Base-by-base conservation (phyloP, 306 rosid species). In the Lathyrus oleraceus region DNA sequence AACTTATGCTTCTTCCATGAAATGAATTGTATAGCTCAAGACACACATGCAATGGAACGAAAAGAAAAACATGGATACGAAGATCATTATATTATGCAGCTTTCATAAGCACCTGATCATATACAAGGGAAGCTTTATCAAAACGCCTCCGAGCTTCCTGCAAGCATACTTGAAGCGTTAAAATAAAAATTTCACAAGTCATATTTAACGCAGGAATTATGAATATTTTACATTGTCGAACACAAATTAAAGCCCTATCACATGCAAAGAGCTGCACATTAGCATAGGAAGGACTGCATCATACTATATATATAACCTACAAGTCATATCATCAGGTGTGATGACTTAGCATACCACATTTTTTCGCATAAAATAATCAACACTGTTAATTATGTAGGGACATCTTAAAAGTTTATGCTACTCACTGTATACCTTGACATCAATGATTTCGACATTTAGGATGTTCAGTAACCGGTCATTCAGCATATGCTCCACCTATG, bases 101-200 rank as follows among this genome's bases (percentile, higher is more conserved):
- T 35, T 71, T 65, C 27, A 7, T 21, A 78, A 65, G 78, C 72
- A 90, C 96, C 96, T 90, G 96, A 43, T 86, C 96, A 71, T 82
- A 82, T 32, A 52, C 49, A 61, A 84, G 38, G 51, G 90, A 87
- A 78, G 91, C 81, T 89, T 90, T 90, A 44, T 90, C 96, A 61
- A 90, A 90, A 52, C 89, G 96, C 85, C 79, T 90, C 65, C 95
- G 72, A 68, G 88, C 84, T 86, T 90, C 95, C 96, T 90, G 94
- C 80, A 77, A 66, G 47, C 43, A 75, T 70, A 49, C 40, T 83
- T 45, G 74, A 73, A 47, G 74, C 56, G 40, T 83, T 59, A 60
- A 44, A 62, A 49, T 39, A 39, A 5, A 38, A 42, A 17, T 0
- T 13, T 72, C 17, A 56, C 63, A 58, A 67, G 52, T 25, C 68